These are phyloP conservation scores for Cryphonectria carpinicola DNA, from an alignment of 2,329 filamentous ascomycete genomes.

Conservation along the genomic window DNA sequence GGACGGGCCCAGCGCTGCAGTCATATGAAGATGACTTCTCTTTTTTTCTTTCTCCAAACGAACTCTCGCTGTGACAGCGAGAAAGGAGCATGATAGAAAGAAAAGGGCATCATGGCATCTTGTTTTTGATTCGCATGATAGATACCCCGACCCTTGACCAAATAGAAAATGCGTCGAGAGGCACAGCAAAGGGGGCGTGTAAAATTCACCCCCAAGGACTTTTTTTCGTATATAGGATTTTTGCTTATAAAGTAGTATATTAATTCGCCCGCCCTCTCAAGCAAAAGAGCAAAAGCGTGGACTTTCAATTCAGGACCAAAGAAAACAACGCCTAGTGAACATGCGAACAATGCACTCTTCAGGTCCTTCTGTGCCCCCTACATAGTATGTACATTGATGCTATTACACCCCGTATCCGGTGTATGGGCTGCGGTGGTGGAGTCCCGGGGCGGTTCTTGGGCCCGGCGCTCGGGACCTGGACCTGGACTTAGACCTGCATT, in stretches of 20 bases:
- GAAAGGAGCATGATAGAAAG: neutral
- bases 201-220: neutral
- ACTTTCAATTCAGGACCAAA: slow-evolving; percentile 21
- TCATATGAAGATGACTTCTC: neutral
- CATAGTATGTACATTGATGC: neutral
- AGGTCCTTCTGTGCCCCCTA: neutral
- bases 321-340: neutral
- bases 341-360: neutral
- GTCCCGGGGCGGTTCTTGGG: slow-evolving; percentile 6
- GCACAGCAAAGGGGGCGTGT: neutral
- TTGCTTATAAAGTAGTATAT: slow-evolving; percentile 27
- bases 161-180: slow-evolving; percentile 11
- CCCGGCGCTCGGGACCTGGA: slow-evolving; percentile 10
- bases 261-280: slow-evolving; percentile 5
- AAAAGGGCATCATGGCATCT: slow-evolving; percentile 10
- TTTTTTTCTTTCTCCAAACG: neutral
- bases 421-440: neutral
- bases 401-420: slow-evolving; percentile 17
- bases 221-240: slow-evolving; percentile 25
- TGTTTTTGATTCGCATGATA: slow-evolving; percentile 24
- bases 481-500: neutral
- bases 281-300: neutral
- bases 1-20: neutral
- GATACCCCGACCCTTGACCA: slow-evolving; percentile 26
- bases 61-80: neutral